phyloP scores from a whole-genome alignment of 208 protist species.

The Wallacemonas sp. region DNA sequence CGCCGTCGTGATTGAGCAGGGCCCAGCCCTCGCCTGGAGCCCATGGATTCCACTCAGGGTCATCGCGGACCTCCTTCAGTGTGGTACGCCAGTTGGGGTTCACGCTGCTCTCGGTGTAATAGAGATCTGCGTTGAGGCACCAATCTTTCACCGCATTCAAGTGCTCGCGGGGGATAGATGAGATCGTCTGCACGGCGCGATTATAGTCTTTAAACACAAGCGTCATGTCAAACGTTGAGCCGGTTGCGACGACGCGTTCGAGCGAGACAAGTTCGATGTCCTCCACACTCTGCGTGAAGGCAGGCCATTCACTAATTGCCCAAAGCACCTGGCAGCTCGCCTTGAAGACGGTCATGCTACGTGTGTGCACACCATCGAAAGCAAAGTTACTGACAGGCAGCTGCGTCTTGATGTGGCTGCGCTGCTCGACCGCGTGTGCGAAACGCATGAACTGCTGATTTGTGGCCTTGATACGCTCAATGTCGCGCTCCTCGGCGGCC shows the following conservation, averaged over 20 bases:
- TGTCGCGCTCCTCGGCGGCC: conserved; percentile 71
- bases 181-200: conserved; percentile 66
- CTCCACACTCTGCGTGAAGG: conserved; percentile 93
- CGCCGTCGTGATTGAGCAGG: conserved; percentile 63
- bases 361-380: conserved; percentile 82
- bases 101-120: conserved; percentile 84
- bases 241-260: conserved; percentile 90
- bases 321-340: conserved; percentile 81
- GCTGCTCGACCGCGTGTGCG: conserved; percentile 64
- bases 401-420: conserved; percentile 73
- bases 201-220: conserved; percentile 98
- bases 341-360: conserved; percentile 74
- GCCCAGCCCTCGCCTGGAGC: conserved; percentile 64
- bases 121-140: conserved; percentile 73
- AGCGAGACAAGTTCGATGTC: conserved; percentile 95
- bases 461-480: conserved; percentile 64
- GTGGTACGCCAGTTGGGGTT: conserved; percentile 78
- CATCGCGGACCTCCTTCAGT: conserved; percentile 85
- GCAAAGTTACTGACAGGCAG: conserved; percentile 80
- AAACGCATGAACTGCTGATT: conserved; percentile 89
- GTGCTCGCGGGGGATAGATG: conserved; percentile 45
- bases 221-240: conserved; percentile 96
- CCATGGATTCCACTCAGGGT: conserved; percentile 88
- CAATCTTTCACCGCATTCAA: conserved; percentile 82
- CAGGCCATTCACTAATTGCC: conserved; percentile 86